A percentile compares a stretch with the other conserved stretches of the same genome.
Evolutionary conservation across 768 basidiomycete genomes (phyloP).

Genomic region (Suillus brevipes): DNA sequence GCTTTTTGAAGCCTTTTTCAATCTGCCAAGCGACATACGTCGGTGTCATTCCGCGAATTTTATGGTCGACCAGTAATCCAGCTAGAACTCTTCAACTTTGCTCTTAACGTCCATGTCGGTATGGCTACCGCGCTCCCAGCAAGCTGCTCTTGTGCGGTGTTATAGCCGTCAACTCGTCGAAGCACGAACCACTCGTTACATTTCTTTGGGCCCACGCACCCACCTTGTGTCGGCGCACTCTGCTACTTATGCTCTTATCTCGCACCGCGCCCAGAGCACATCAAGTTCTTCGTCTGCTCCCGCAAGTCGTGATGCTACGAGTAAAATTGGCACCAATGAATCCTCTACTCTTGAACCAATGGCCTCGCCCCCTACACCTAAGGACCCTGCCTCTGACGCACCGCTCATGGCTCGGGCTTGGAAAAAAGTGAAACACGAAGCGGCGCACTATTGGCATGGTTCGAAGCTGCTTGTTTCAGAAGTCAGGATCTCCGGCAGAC

Average conservation of each 20-base stretch:
- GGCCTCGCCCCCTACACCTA: constrained; percentile 48
- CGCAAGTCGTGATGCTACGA: constrained; percentile 9
- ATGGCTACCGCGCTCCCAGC: constrained; percentile 67
- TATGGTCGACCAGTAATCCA: constrained; percentile 13
- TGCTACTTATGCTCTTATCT: constrained; percentile 17
- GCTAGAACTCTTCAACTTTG: neutral
- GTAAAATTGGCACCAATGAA: constrained; percentile 11
- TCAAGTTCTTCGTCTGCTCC: constrained; percentile 25
- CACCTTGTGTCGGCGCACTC: constrained; percentile 18
- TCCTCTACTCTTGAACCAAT: constrained; percentile 41
- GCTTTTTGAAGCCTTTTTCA: neutral
- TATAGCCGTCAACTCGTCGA: constrained; percentile 19
- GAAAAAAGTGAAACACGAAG: constrained; percentile 96
- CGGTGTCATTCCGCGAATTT: constrained; percentile 5
- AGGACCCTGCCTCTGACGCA: constrained; percentile 40
- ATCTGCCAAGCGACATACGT: constrained; percentile 11
- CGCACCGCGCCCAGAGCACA: constrained; percentile 37
- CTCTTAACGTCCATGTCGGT: constrained; percentile 55
- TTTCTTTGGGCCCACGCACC: constrained; percentile 19
- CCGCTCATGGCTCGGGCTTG: constrained; percentile 67
- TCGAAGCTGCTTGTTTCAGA: constrained; percentile 92
- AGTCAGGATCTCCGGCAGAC: constrained; percentile 82
- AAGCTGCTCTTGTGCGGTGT: constrained; percentile 43
- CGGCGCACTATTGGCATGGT: constrained; percentile 95
- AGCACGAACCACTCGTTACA: constrained; percentile 23